Base-by-base conservation (phyloP, 202 grass and related monocot genomes). In the Alloteropsis angusta region DNA sequence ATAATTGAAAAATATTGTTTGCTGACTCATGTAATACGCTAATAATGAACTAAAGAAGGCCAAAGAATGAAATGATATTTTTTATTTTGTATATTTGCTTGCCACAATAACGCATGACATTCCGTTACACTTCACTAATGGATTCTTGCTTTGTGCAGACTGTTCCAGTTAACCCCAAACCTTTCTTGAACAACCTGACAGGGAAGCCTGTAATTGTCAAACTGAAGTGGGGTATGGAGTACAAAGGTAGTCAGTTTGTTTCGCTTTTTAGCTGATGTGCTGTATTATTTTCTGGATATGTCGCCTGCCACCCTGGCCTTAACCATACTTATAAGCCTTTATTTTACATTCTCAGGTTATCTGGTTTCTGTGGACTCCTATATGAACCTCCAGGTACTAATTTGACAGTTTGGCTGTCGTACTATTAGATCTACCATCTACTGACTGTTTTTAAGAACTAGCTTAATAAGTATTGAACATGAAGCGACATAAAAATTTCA, bases 161-260 rank as follows among this genome's bases (percentile, higher is more conserved):
- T 66, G 92, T 99, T 18, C 90, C 96, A 68, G 96, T 99, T 56
- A 99, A 99, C 79, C 96, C 92, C 1, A 98, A 98, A 48, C 95
- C 95, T 58, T 98, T 98, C 92, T 90, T 99, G 52, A 95, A 87
- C 88, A 99, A 93, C 64, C 66, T 99, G 75, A 99, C 92, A 17
- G 90, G 96, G 42, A 99, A 93, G 82, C 79, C 84, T 79, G 96
- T 93, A 56, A 91, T 96, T 81, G 92, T 99, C 47, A 99, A 99
- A 75, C 79, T 96, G 41, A 99, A 99, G 79, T 95, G 96, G 96
- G 96, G 96, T 48, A 98, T 98, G 96, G 96, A 98, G 65, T 95
- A 98, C 76, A 96, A 96, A 95, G 96, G 95, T 98, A 54, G 37
- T 71, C 60, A 77, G 16, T 60, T 15, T 13, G 34, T 13, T 80